These are phyloP conservation scores for Lepidium aucheri DNA, from an alignment of 345 rosid genomes.

Conservation along the genomic window DNA sequence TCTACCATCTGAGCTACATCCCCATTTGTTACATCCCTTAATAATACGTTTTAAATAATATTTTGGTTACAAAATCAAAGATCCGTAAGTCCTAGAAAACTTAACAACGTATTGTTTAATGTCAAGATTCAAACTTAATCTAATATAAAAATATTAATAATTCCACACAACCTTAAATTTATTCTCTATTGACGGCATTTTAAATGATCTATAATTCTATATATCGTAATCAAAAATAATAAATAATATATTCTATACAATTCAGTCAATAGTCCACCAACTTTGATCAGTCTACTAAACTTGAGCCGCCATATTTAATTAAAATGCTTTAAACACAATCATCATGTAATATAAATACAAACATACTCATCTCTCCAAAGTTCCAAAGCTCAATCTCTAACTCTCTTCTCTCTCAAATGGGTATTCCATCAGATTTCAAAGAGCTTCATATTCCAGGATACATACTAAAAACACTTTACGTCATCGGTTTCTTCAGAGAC, in stretches of 20 bases:
- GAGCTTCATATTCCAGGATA: constrained; percentile 54
- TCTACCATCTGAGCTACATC: constrained; percentile 94
- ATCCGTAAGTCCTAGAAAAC: no score
- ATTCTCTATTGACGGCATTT: no score
- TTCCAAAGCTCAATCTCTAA: neutral
- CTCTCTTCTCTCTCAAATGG: constrained; percentile 34
- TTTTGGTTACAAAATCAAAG: no score
- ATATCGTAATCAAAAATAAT: no score
- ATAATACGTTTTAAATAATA: no score
- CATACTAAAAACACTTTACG: constrained; percentile 44
- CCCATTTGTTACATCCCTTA: no score
- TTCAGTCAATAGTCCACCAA: neutral
- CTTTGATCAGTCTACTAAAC: neutral
- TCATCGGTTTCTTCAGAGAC: constrained; percentile 46
- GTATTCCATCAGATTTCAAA: constrained; percentile 47
- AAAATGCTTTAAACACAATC: neutral
- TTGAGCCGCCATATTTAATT: neutral
- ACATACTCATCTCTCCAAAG: neutral
- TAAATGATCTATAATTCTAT: no score
- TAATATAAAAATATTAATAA: no score
- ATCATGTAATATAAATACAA: neutral
- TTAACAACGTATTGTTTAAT: no score
- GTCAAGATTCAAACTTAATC: no score
- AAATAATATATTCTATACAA: no score
- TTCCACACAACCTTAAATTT: no score